Base-by-base conservation (phyloP, 2,329 filamentous ascomycete genomes). In the Colletotrichum caudatum region DNA sequence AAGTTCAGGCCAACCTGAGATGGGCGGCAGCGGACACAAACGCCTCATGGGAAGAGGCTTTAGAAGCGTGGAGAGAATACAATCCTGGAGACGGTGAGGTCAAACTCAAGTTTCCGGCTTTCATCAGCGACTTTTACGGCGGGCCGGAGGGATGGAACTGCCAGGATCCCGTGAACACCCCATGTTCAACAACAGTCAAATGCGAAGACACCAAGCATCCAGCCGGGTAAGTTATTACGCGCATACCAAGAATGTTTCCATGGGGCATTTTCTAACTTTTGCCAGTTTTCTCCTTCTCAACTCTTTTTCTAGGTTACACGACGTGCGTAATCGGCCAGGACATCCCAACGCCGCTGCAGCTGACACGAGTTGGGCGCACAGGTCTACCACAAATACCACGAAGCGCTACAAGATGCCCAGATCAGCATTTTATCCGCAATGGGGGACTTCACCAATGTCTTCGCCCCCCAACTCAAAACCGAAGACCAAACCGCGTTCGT, bases 61-160 rank as follows among this genome's bases (percentile, higher is more conserved):
- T 69, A 2, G 35, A 26, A 4, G 62, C 66, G 11, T 69, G 66
- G 66, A n/a, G 59, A 11, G 23, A 23, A 16, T 69, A 59, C 1
- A 48, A 7, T 9, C 66, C 66, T 1, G 62, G n/a, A 11, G 46
- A 35, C 16, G 63, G 35, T 1, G 50, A 9, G 2, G 35, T 59
- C 7, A 48, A 54, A 5, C 66, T 69, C 9, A 66, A 54, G 1
- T 69, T 69, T 1, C 54, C 66, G 0, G 66, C 66, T 6, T 66
- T 69, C 1, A 48, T 66, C n/a, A 69, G 61, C 53, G 62, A 69
- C 18, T 69, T 53, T 16, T 69, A 69, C 37, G 62, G 66, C 37
- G 61, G 66, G 4, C 66, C 66, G 1, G 66, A 69, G 26, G 66
- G 66, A 7, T 66, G 61, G 66, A 14, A 66, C 4, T 69, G 66